Evolutionary conservation across 2,329 filamentous ascomycete genomes (phyloP), one percentile per base, ranked within the genome.

Genomic region (Dendryphion nanum): DNA sequence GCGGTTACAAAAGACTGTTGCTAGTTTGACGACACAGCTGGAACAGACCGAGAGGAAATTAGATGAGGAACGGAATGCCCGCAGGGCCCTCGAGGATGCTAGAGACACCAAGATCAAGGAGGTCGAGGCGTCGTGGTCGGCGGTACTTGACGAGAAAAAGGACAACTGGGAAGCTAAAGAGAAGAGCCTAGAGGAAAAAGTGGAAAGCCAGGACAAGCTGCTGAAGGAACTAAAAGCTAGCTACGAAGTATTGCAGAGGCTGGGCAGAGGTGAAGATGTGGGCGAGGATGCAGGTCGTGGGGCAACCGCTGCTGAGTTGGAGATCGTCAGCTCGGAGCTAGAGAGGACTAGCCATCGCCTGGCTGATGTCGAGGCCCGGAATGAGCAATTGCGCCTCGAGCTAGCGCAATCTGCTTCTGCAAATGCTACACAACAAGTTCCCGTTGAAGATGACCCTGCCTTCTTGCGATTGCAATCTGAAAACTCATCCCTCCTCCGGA

Each of bases 81-180:
- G 89, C 40, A 85, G 84, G 62, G 78, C 84, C 44, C 71, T 94
- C 7, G 89, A 97, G 55, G 82, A 83, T 21, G 82, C 76, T 12
- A 76, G 93, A 18, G 89, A 95, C 55, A 72, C 68, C 41, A 88
- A 84, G 60, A 85, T 94, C 41, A 94, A 90, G 67, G 90, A 95
- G 48, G 83, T 97, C 2, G 89, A 97, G 67, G 72, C 80, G 12
- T 93, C 89, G 3, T 98, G 93, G 91, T 79, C 81, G 10, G 89
- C 88, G 17, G 90, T 96, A 4, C 66, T 98, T 35, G 83, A 86
- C 40, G 93, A 98, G 73, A 96, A 95, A 69, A 85, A 88, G 55
- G 89, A 91, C 64, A 98, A 98, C 60, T 98, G 93, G 93, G 83
- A 86, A 37, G 83, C 91, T 6, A 96, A 95, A 62, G 93, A 98